A percentile compares a stretch with the other conserved stretches of the same genome.
These are phyloP conservation scores for Helenozyma rhizophorensis DNA, from an alignment of 805 yeast genomes.

Conservation along the genomic window DNA sequence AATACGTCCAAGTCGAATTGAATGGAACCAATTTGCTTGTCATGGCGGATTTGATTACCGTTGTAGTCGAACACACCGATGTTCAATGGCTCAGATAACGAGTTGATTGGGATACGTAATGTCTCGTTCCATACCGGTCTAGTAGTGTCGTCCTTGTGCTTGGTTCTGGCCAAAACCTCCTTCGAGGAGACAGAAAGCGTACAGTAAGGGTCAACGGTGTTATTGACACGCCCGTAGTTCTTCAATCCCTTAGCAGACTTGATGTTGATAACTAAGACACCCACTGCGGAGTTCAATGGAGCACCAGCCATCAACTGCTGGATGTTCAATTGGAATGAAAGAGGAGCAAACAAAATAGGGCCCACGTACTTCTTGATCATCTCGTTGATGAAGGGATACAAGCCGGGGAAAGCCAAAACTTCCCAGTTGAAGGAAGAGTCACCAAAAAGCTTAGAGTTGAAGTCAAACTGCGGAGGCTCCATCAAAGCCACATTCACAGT, in stretches of 20 bases:
- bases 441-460: constrained; percentile 68
- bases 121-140: constrained; percentile 85
- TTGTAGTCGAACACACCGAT: constrained; percentile 74
- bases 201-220: constrained; percentile 88
- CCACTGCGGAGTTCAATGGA: constrained; percentile 75
- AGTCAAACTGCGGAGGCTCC: constrained; percentile 88
- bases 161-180: constrained; percentile 61
- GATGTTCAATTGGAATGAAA: constrained; percentile 87
- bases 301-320: constrained; percentile 87
- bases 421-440: constrained; percentile 86
- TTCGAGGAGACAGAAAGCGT: constrained; percentile 62
- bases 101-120: constrained; percentile 60
- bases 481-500: constrained; percentile 81
- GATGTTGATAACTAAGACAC: constrained; percentile 70
- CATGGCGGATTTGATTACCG: constrained; percentile 59
- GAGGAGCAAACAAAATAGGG: constrained; percentile 82
- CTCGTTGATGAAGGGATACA: constrained; percentile 74
- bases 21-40: constrained; percentile 73
- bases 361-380: constrained; percentile 86
- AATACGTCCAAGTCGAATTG: constrained; percentile 70
- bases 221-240: constrained; percentile 66
- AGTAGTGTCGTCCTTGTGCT: constrained; percentile 60
- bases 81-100: constrained; percentile 78
- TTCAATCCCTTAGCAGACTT: constrained; percentile 64
- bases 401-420: constrained; percentile 80